Conservation (phyloP, 139 green algal genomes). For the Coccomyxa sp. region DNA sequence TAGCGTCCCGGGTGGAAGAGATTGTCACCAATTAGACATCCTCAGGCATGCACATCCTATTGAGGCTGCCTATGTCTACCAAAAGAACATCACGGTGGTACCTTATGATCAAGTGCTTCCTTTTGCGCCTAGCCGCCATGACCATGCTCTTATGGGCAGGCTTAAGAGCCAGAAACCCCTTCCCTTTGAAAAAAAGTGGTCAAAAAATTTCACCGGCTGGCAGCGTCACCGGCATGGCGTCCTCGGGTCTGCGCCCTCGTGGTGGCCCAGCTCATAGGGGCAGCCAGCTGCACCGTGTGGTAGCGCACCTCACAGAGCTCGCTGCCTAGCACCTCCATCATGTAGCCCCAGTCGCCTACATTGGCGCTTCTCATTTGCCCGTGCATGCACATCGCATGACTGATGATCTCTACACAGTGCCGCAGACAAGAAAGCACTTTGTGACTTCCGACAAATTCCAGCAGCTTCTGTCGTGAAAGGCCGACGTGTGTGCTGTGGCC, state of each 20-base stretch:
- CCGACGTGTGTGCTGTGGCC: too few relatives aligned
- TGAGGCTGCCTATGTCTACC: too few relatives aligned
- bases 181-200: too few relatives aligned
- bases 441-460: too few relatives aligned
- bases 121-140: too few relatives aligned
- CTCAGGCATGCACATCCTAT: neutral
- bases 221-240: slow-evolving; percentile 73
- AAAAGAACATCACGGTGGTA: neutral
- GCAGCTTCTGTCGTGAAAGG: too few relatives aligned
- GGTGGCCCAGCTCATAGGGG: slow-evolving; percentile 72
- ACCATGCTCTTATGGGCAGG: too few relatives aligned
- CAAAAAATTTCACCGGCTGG: too few relatives aligned
- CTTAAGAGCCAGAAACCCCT: slow-evolving; percentile 20
- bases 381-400: neutral
- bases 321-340: slow-evolving; percentile 21
- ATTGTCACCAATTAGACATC: neutral
- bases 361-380: slow-evolving; percentile 74
- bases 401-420: too few relatives aligned
- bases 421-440: too few relatives aligned
- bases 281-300: slow-evolving; percentile 77
- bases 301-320: slow-evolving; percentile 54
- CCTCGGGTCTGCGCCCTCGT: slow-evolving; percentile 48
- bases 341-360: slow-evolving; percentile 82
- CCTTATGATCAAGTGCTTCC: too few relatives aligned
- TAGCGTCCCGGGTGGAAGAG: neutral